These are phyloP conservation scores for Pyrenophora tritici-repentis DNA, from an alignment of 2,329 filamentous ascomycete species.

Conservation along the genomic window DNA sequence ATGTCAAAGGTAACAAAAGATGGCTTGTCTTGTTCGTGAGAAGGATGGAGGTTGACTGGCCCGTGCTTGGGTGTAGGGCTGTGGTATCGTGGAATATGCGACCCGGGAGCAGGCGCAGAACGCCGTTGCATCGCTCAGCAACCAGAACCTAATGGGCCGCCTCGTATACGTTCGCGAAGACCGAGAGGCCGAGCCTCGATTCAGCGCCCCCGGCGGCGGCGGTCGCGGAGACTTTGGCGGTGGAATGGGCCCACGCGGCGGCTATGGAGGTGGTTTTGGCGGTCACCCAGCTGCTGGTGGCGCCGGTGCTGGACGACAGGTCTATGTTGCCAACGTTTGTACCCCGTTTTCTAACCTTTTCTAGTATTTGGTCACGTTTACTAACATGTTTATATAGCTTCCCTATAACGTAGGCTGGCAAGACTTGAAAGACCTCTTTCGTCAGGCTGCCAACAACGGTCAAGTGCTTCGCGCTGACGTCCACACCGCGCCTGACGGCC, in stretches of 20 bases:
- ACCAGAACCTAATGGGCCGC: slow-evolving; percentile 97
- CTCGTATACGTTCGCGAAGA: slow-evolving; percentile 99
- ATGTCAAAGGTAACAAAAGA: slow-evolving; percentile 99
- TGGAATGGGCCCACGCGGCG: slow-evolving; percentile 47
- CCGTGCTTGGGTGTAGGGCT: slow-evolving; percentile 95
- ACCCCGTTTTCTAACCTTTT: slow-evolving; percentile 39
- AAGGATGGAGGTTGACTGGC: slow-evolving; percentile 99
- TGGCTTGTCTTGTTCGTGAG: slow-evolving; percentile 75
- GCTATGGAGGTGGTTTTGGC: slow-evolving; percentile 52
- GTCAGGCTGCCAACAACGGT: slow-evolving; percentile 68
- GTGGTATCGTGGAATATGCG: slow-evolving; percentile 99
- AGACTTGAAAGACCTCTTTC: slow-evolving; percentile 97
- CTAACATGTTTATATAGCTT: slow-evolving; percentile 65
- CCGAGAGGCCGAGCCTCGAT: slow-evolving; percentile 96
- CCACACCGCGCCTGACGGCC: slow-evolving; percentile 86
- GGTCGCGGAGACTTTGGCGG: slow-evolving; percentile 53
- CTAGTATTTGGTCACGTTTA: slow-evolving; percentile 36
- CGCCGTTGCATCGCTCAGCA: slow-evolving; percentile 96
- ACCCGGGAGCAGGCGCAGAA: slow-evolving; percentile 98
- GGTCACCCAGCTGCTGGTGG: slow-evolving; percentile 63
- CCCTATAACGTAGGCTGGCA: slow-evolving; percentile 98
- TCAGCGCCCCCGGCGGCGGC: slow-evolving; percentile 70
- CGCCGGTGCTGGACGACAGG: slow-evolving; percentile 77
- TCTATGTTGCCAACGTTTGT: slow-evolving; percentile 98
- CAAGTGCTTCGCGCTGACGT: slow-evolving; percentile 91